Evolutionary conservation across 768 basidiomycete genomes (phyloP).

Genomic region (Gautieria morchelliformis): DNA sequence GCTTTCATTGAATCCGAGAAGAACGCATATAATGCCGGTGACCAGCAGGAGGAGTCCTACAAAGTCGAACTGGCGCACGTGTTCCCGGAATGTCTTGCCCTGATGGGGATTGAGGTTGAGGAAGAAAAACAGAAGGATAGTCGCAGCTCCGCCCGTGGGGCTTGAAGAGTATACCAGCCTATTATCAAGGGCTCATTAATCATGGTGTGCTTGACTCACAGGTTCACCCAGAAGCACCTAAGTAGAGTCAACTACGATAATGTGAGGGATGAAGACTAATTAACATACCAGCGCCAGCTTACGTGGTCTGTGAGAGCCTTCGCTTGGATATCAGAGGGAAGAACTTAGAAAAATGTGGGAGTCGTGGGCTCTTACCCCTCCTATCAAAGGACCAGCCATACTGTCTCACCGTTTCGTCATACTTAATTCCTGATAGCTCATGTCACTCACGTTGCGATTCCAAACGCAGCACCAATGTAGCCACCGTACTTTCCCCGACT

Average conservation of each 20-base stretch:
- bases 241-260: slow-evolving; percentile 6
- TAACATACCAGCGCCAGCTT: slow-evolving; percentile 32
- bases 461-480: slow-evolving; percentile 31
- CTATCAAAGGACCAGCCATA: slow-evolving; percentile 34
- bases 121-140: slow-evolving; percentile 55
- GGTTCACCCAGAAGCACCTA: slow-evolving; percentile 2
- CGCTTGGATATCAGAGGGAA: neutral
- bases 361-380: slow-evolving; percentile 20
- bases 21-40: slow-evolving; percentile 52
- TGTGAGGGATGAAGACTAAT: neutral
- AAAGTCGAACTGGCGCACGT: slow-evolving; percentile 64
- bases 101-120: slow-evolving; percentile 72
- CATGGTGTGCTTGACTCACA: slow-evolving; percentile 9
- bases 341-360: neutral
- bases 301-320: slow-evolving; percentile 27
- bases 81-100: slow-evolving; percentile 44
- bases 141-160: slow-evolving; percentile 65
- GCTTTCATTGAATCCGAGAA: slow-evolving; percentile 67
- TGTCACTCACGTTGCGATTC: slow-evolving; percentile 22
- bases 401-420: slow-evolving; percentile 9
- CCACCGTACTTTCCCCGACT: slow-evolving; percentile 33
- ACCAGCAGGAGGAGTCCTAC: slow-evolving; percentile 55
- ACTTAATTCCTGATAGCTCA: neutral
- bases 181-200: neutral
- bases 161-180: slow-evolving; percentile 26